Evolutionary conservation across 306 rosid genomes (phyloP).

Genomic region (Prunus salicina): DNA sequence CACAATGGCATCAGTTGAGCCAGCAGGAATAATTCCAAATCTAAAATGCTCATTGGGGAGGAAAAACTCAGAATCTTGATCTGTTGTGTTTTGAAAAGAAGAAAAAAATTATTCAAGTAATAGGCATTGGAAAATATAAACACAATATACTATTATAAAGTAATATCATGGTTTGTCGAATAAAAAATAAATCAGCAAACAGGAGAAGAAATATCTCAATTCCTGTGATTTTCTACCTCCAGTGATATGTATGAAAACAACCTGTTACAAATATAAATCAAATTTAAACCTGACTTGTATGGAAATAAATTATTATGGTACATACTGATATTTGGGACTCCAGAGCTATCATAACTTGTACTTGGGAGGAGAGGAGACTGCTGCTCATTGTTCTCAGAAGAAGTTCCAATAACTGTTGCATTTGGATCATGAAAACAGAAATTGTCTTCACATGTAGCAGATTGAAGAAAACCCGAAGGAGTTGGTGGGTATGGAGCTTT

Average conservation of each 20-base stretch:
- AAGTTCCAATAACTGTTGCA: conserved; percentile 41
- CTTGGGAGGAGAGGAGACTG: conserved; percentile 57
- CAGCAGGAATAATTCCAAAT: conserved; percentile 94
- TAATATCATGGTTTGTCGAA: neutral
- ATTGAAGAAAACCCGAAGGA: conserved; percentile 60
- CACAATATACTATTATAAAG: neutral
- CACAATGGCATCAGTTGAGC: conserved; percentile 95
- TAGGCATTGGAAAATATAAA: neutral
- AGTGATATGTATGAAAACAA: conserved; percentile 22
- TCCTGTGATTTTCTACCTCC: conserved; percentile 30
- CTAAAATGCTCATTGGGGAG: conserved; percentile 61
- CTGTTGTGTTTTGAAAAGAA: conserved; percentile 48
- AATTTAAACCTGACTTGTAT: conserved; percentile 18
- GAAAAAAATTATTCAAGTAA: neutral
- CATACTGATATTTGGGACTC: conserved; percentile 45
- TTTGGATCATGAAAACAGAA: conserved; percentile 30
- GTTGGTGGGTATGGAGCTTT: conserved; percentile 74
- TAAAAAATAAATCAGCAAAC: conserved; percentile 22
- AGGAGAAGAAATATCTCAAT: conserved; percentile 38
- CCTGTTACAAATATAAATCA: conserved; percentile 22
- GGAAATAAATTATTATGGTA: conserved; percentile 28
- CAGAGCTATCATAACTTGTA: conserved; percentile 33
- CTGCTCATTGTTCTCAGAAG: conserved; percentile 48
- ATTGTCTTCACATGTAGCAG: conserved; percentile 39
- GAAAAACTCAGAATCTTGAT: conserved; percentile 49